A percentile compares a stretch with the other conserved stretches of the same genome.
Evolutionary conservation across 2,329 filamentous ascomycete genomes (phyloP).

Genomic region (Cladosporium cucumerinum): DNA sequence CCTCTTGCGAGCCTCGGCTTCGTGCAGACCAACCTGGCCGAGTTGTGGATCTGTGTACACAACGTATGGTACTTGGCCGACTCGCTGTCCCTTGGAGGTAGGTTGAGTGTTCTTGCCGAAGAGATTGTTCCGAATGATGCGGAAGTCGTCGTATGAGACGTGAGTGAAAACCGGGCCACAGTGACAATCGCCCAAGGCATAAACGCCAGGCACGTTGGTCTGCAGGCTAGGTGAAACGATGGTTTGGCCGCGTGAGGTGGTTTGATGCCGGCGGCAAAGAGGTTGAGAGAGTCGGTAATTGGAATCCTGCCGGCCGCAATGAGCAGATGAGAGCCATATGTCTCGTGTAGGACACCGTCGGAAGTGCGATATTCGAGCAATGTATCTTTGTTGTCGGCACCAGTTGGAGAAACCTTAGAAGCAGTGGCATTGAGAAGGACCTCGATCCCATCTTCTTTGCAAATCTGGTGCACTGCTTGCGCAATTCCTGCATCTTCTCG

Average conservation of each 20-base stretch:
- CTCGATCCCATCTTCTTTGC: constrained; percentile 47
- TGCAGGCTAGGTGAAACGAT: constrained; percentile 44
- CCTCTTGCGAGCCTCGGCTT: constrained; percentile 38
- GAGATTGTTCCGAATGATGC: constrained; percentile 49
- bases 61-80: constrained; percentile 46
- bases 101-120: constrained; percentile 29
- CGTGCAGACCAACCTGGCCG: constrained; percentile 50
- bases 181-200: constrained; percentile 52
- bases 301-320: constrained; percentile 50
- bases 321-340: constrained; percentile 47
- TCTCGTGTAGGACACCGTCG: constrained; percentile 24
- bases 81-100: constrained; percentile 27
- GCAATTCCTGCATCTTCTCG: constrained; percentile 51
- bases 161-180: constrained; percentile 55
- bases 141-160: constrained; percentile 56
- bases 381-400: constrained; percentile 19
- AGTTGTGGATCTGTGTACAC: constrained; percentile 56
- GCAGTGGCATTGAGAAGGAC: constrained; percentile 41
- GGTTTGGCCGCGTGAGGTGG: constrained; percentile 45
- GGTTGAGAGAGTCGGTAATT: constrained; percentile 48
- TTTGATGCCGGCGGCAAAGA: constrained; percentile 42
- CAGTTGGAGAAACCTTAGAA: constrained; percentile 23
- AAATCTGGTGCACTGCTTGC: constrained; percentile 41
- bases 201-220: constrained; percentile 44
- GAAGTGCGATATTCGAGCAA: constrained; percentile 18